Conservation (phyloP, 352 stramenopile species). For the Phytophthora aleatoria region DNA sequence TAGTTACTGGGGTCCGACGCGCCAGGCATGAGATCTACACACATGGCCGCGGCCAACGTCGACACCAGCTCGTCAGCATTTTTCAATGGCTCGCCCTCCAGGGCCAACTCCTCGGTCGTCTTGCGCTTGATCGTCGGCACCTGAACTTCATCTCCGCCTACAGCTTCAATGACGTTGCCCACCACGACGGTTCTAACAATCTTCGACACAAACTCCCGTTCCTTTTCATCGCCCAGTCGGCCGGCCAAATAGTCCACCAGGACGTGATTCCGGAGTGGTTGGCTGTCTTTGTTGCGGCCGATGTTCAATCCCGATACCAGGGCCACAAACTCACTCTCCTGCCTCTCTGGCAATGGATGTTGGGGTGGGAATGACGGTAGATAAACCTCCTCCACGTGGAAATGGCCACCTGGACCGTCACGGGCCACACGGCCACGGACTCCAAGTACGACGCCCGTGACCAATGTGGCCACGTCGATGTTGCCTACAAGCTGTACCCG, state of each 20-base stretch:
- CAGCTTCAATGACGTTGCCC: constrained; percentile 53
- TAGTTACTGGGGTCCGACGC: constrained; percentile 88
- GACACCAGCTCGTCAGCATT: constrained; percentile 81
- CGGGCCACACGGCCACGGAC: constrained; percentile 60
- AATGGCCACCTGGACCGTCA: constrained; percentile 42
- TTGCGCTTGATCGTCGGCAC: constrained; percentile 50
- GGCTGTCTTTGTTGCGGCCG: constrained; percentile 38
- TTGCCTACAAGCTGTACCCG: constrained; percentile 73
- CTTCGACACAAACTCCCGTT: constrained; percentile 63
- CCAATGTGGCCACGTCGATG: constrained; percentile 53
- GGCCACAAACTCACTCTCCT: constrained; percentile 65
- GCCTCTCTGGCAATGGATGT: constrained; percentile 44
- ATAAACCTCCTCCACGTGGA: constrained; percentile 69
- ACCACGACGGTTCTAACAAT: constrained; percentile 82
- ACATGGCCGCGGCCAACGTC: constrained; percentile 75
- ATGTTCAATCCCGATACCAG: constrained; percentile 66
- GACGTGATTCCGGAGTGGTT: constrained; percentile 61
- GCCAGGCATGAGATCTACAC: constrained; percentile 93
- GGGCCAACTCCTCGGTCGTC: constrained; percentile 41
- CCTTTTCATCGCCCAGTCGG: constrained; percentile 52
- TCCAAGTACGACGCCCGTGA: constrained; percentile 79
- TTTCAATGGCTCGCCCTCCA: constrained; percentile 58
- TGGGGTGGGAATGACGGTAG: constrained; percentile 59
- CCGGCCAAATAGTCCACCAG: constrained; percentile 83
- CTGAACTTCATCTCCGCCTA: constrained; percentile 22